Evolutionary conservation across 2,329 filamentous ascomycete genomes (phyloP), one percentile per base, ranked within the genome.

Genomic region (Claviceps sp.): DNA sequence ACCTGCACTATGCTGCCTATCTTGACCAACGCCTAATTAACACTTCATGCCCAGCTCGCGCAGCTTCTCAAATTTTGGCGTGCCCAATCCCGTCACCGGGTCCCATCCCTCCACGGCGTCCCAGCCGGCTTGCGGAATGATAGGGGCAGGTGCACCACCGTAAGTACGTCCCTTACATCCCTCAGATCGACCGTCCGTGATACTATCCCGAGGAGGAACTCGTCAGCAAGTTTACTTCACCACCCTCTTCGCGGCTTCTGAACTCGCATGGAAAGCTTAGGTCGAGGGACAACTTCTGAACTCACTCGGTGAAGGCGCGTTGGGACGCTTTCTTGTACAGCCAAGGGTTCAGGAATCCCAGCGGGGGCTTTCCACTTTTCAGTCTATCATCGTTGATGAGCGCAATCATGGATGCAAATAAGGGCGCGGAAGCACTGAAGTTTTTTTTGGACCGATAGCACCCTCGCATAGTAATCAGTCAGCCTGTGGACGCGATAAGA

Each of bases 301-400:
- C 65, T 42, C 62, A 69, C 61, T 71, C 69, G 4, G 62, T 68
- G 20, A 71, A 67, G 3, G 55, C 67, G 9, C 50, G 37, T 5
- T 56, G 47, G 1, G 63, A 65, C 24, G 59, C 53, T 7, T 61
- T 60, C 8, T 61, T 60, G 57, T 82, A 83, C 16, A 84, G 65
- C 74, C 76, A 80, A 1, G 79, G 79, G 61, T 83, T 83, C 26
- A 84, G 63, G 59, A 81, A 83, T 1, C 80, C 79, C 58, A 84
- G 65, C 0, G 69, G 60, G 6, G 73, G 62, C 60, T 74, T 73
- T 1, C 77, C 77, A n/a, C 69, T 67, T 16, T 73, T 67, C 47
- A 85, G 65, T 37, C 81, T 71, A 22, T 77, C 75, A 54, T 82
- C 78, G 60, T 87, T 87, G 49, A 88, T 64, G 40, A 85, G 72